Percentiles rank a stretch among this genome's conserved stretches.
phyloP scores from a whole-genome alignment of 495 filamentous ascomycete species.

The Cryomyces minteri region DNA sequence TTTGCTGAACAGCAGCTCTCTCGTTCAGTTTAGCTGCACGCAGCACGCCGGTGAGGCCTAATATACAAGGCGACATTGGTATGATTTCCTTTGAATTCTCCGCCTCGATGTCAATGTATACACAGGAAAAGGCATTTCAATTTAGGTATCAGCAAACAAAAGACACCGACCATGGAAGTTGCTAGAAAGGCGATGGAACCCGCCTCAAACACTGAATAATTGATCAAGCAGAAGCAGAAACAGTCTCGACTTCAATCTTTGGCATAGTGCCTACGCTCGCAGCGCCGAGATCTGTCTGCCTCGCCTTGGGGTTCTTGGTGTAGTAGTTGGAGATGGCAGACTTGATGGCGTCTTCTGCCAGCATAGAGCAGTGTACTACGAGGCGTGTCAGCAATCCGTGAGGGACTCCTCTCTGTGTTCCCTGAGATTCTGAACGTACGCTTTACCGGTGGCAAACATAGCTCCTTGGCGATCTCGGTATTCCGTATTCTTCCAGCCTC shows the following conservation, averaged over 20 bases:
- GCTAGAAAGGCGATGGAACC: too few species aligned
- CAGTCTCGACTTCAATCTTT: constrained; percentile 25
- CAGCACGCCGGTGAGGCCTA: too few species aligned
- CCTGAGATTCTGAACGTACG: background rate
- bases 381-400: constrained; percentile 6
- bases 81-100: too few species aligned
- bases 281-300: constrained; percentile 44
- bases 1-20: too few species aligned
- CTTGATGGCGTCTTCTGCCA: constrained; percentile 98
- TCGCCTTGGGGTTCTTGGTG: constrained; percentile 76
- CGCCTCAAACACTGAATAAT: background rate
- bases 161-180: too few species aligned
- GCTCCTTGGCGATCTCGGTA: constrained; percentile 91
- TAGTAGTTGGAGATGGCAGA: constrained; percentile 97
- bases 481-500: constrained; percentile 84
- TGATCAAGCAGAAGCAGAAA: constrained; percentile 4
- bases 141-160: too few species aligned
- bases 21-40: too few species aligned
- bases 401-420: background rate
- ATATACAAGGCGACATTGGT: too few species aligned
- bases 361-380: constrained; percentile 92
- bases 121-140: too few species aligned
- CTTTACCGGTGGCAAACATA: constrained; percentile 74
- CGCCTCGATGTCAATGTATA: too few species aligned
- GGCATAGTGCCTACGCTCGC: constrained; percentile 32